A percentile compares a stretch with the other conserved stretches of the same genome.
phyloP scores from a whole-genome alignment of 2,329 filamentous ascomycete genomes.

The Ampelomyces quisqualis region DNA sequence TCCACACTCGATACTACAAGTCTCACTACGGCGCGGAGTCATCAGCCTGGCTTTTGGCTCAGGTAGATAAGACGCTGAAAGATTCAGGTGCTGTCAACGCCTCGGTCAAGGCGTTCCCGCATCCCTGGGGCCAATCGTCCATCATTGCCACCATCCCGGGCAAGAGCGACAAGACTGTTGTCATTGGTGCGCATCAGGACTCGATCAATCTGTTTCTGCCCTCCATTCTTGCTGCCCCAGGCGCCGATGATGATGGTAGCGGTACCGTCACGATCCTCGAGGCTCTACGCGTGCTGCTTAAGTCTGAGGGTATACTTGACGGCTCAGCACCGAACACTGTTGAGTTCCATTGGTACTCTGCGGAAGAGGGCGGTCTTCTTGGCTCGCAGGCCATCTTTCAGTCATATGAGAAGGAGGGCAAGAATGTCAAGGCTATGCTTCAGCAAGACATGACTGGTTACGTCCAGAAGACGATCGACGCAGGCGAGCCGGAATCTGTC shows the following conservation, averaged over 20 bases:
- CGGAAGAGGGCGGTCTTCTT: conserved; percentile 83
- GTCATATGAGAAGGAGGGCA: conserved; percentile 69
- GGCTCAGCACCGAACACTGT: conserved; percentile 81
- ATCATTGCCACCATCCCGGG: conserved; percentile 92
- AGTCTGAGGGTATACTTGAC: conserved; percentile 66
- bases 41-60: conserved; percentile 79
- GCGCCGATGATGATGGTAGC: conserved; percentile 93
- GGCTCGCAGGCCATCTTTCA: conserved; percentile 89
- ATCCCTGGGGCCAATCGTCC: conserved; percentile 85
- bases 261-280: conserved; percentile 94
- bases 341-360: conserved; percentile 96
- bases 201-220: conserved; percentile 92
- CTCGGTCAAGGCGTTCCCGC: conserved; percentile 70
- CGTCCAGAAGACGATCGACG: conserved; percentile 76
- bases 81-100: conserved; percentile 71
- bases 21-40: conserved; percentile 78
- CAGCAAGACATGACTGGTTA: conserved; percentile 95
- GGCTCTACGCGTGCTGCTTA: conserved; percentile 77
- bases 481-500: conserved; percentile 79
- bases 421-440: conserved; percentile 90
- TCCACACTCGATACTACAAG: conserved; percentile 81
- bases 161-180: conserved; percentile 76
- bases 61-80: conserved; percentile 70
- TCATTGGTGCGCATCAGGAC: conserved; percentile 78
- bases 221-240: conserved; percentile 78